Conservation (phyloP, 257 asterid genomes). For the Echites panduratus region DNA sequence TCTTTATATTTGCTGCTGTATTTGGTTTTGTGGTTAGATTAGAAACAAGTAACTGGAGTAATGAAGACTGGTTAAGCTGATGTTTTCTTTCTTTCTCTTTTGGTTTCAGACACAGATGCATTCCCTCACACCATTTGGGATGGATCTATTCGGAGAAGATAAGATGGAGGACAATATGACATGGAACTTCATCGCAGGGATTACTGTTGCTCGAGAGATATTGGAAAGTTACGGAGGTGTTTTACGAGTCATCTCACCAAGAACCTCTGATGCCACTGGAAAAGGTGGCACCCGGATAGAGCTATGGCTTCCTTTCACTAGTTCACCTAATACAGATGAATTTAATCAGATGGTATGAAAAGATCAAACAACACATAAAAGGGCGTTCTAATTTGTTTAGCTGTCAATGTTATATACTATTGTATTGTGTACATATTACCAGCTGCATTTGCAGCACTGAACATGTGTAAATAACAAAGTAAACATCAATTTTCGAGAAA, state of each 20-base stretch:
- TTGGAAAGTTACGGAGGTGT: constrained; percentile 81
- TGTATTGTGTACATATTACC: background rate
- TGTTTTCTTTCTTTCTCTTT: background rate
- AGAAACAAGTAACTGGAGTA: background rate
- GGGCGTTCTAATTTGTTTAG: too few relatives aligned
- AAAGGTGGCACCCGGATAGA: constrained; percentile 83
- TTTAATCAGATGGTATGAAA: constrained; percentile 27
- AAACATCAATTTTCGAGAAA: background rate
- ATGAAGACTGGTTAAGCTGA: background rate
- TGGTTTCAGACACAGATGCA: constrained; percentile 88
- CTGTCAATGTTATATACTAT: too few relatives aligned
- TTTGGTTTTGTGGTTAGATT: background rate
- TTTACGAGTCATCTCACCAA: constrained; percentile 78
- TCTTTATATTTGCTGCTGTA: background rate
- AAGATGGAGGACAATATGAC: constrained; percentile 79
- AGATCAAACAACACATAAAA: background rate
- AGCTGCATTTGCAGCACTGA: background rate
- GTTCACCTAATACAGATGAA: constrained; percentile 25
- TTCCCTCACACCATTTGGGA: constrained; percentile 76
- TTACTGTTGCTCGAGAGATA: constrained; percentile 92
- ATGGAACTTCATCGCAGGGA: constrained; percentile 90
- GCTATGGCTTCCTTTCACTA: constrained; percentile 74
- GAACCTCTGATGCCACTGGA: constrained; percentile 46
- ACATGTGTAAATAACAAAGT: constrained; percentile 4
- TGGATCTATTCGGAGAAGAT: constrained; percentile 53